Conservation (phyloP, 371 early-diverging fungal genomes). For the Apophysomyces elegans region DNA sequence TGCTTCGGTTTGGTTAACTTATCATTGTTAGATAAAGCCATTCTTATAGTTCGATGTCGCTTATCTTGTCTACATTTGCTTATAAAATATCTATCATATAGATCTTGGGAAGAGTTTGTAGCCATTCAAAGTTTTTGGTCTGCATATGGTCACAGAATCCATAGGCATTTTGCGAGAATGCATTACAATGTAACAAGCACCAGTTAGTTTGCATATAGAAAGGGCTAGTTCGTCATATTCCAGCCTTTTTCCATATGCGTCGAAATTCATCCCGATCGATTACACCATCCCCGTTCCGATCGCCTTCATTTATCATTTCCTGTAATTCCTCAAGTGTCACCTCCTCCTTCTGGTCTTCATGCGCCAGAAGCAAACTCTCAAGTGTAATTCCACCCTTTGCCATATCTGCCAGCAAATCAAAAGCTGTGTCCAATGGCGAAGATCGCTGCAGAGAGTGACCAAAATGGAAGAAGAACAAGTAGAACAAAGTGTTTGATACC, state of each 20-base stretch:
- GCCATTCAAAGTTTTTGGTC: too few species aligned
- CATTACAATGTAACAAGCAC: too few species aligned
- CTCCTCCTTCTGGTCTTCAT: constrained; percentile 29
- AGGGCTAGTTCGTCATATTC: constrained; percentile 11
- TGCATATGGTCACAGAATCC: too few species aligned
- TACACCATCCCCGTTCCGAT: constrained; percentile 42
- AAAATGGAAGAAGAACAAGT: background rate
- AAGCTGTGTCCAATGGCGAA: constrained; percentile 18
- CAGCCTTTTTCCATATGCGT: constrained; percentile 33
- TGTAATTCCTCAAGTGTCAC: constrained; percentile 33
- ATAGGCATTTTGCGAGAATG: too few species aligned
- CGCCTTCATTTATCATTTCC: constrained; percentile 49
- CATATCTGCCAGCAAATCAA: constrained; percentile 26
- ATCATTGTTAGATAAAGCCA: too few species aligned
- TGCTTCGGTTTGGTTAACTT: too few species aligned
- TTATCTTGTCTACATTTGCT: too few species aligned
- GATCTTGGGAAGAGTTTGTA: too few species aligned
- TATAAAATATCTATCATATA: too few species aligned
- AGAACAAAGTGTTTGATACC: too few species aligned
- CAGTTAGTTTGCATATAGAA: too few species aligned
- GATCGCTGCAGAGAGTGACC: background rate
- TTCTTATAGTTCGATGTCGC: too few species aligned
- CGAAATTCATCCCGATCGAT: constrained; percentile 41
- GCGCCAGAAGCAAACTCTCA: constrained; percentile 28
- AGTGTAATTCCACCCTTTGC: constrained; percentile 33